Conservation (phyloP, 805 yeast genomes). For the Saturnispora quitensis region DNA sequence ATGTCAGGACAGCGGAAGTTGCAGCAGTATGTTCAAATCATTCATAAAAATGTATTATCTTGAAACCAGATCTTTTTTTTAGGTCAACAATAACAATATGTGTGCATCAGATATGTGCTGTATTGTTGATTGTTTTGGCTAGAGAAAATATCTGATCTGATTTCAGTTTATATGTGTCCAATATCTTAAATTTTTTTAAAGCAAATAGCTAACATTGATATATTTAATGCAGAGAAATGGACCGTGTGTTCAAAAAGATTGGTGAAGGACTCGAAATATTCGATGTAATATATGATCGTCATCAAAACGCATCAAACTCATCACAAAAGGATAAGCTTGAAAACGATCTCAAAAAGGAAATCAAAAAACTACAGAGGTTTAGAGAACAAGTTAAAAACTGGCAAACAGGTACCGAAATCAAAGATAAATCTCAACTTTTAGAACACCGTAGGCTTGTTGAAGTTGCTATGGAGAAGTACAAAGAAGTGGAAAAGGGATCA, state of each 20-base stretch:
- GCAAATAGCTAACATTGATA: not conserved
- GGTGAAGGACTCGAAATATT: conserved; percentile 47
- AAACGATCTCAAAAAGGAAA: conserved; percentile 48
- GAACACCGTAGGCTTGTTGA: conserved; percentile 36
- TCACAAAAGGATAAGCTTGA: conserved; percentile 50
- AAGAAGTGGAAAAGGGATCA: conserved; percentile 47
- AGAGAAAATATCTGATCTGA: not conserved
- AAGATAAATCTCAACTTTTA: conserved; percentile 35
- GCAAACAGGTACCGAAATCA: conserved; percentile 47
- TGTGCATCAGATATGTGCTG: not conserved
- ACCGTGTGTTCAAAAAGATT: conserved; percentile 53
- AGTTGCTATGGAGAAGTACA: conserved; percentile 52
- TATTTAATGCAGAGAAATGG: conserved; percentile 37
- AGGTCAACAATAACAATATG: not conserved
- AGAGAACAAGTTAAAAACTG: conserved; percentile 54
- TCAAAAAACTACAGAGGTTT: conserved; percentile 48
- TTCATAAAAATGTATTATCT: not conserved
- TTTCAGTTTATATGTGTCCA: not conserved
- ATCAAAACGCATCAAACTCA: conserved; percentile 36
- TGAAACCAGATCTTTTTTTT: not conserved
- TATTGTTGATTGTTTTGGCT: not conserved
- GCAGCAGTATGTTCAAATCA: conserved; percentile 27
- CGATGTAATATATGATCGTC: conserved; percentile 47
- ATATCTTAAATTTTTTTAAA: too few species aligned
- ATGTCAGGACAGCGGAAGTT: conserved; percentile 32